Evolutionary conservation across 371 early-diverging fungal genomes (phyloP).

Genomic region (Rhizopus stolonifer): DNA sequence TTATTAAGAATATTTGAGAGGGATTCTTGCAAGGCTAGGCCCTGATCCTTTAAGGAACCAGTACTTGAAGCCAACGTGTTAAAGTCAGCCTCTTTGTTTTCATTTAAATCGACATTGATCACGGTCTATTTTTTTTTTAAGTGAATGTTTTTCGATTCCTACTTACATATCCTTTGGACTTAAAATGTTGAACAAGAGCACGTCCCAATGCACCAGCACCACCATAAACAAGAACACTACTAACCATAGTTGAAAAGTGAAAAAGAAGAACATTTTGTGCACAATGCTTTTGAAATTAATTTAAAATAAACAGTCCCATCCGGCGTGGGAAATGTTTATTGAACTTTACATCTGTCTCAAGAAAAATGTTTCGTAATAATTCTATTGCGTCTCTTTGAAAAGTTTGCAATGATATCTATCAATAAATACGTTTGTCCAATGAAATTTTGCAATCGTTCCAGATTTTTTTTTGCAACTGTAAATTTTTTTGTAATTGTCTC

Average conservation of each 20-base stretch:
- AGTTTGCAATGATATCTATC: no score
- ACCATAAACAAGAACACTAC: slow-evolving; percentile 77
- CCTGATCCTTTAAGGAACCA: slow-evolving; percentile 60
- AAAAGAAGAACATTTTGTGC: neutral
- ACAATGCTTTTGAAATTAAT: no score
- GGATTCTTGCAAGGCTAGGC: slow-evolving; percentile 44
- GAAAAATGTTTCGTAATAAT: no score
- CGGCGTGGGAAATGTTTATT: no score
- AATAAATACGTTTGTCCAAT: no score
- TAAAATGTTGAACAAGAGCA: slow-evolving; percentile 70
- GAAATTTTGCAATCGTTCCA: no score
- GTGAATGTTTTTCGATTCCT: neutral
- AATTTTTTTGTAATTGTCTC: no score
- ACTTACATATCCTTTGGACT: slow-evolving; percentile 71
- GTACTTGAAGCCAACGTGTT: slow-evolving; percentile 60
- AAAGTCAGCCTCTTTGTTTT: slow-evolving; percentile 72
- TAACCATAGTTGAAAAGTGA: neutral
- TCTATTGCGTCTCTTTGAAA: no score
- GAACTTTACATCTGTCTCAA: no score
- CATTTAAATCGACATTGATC: slow-evolving; percentile 74
- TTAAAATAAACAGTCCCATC: no score
- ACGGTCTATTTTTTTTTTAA: slow-evolving; percentile 54
- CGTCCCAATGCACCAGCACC: slow-evolving; percentile 92
- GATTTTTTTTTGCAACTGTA: no score
- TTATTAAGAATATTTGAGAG: slow-evolving; percentile 36